Evolutionary conservation across 352 stramenopile species (phyloP).

Genomic region (Aphanomyces cochlioides): DNA sequence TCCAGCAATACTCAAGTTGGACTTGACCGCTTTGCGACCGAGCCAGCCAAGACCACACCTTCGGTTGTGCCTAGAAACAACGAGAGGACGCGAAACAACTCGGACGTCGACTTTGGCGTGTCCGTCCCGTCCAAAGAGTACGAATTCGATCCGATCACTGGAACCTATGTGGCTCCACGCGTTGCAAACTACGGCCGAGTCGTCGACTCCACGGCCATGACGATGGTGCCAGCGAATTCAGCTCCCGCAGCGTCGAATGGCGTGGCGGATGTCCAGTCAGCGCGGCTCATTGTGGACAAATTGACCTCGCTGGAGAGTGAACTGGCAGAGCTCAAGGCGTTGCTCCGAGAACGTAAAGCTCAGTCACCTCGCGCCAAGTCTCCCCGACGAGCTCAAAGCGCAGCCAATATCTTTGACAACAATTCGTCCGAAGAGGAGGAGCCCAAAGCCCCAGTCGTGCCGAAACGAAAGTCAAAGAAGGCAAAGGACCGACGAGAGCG

Average conservation of each 20-base stretch:
- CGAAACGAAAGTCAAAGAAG: background rate
- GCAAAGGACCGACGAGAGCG: background rate
- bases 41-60: background rate
- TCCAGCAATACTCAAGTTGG: constrained; percentile 5
- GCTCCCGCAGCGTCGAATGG: background rate
- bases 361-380: background rate
- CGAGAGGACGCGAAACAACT: background rate
- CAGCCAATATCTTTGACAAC: constrained; percentile 18
- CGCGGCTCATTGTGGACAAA: constrained; percentile 9
- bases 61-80: background rate
- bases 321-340: constrained; percentile 15
- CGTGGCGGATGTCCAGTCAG: background rate
- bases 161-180: constrained; percentile 9
- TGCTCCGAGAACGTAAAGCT: background rate
- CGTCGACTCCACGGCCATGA: background rate
- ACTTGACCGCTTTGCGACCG: constrained; percentile 4
- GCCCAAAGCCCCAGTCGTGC: no score
- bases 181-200: background rate
- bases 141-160: constrained; percentile 19
- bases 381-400: background rate
- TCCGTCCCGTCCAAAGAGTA: background rate
- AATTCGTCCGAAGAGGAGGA: background rate
- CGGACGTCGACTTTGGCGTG: background rate
- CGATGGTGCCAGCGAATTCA: background rate
- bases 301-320: constrained; percentile 10